Conservation (phyloP, 768 basidiomycete species). For the Mycena belliarum region DNA sequence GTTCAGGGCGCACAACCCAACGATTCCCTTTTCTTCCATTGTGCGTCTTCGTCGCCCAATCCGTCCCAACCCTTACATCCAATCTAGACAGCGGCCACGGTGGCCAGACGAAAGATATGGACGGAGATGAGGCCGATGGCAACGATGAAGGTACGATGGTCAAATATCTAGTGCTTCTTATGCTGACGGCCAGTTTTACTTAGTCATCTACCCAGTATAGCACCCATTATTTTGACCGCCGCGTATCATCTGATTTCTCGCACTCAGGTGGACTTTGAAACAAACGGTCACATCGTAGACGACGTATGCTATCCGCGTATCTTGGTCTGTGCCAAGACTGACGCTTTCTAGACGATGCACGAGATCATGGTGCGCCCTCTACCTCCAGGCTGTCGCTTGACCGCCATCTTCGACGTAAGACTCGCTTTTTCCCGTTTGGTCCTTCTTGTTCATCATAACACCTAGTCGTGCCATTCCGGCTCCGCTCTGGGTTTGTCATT, state of each 20-base stretch:
- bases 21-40: conserved; percentile 91
- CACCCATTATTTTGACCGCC: not conserved
- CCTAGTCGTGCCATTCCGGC: conserved; percentile 86
- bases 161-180: not conserved
- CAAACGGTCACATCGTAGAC: conserved; percentile 80
- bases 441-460: not conserved
- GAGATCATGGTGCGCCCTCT: conserved; percentile 77
- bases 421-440: not conserved
- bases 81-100: conserved; percentile 87
- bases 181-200: not conserved
- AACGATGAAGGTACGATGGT: conserved; percentile 66
- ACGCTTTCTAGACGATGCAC: conserved; percentile 60
- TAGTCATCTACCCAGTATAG: conserved; percentile 84
- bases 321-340: not conserved
- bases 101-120: conserved; percentile 80
- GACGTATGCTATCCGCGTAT: conserved; percentile 58
- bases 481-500: conserved; percentile 70
- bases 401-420: conserved; percentile 76
- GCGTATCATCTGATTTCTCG: not conserved
- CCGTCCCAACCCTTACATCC: not conserved
- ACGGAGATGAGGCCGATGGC: conserved; percentile 86
- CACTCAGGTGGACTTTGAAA: conserved; percentile 48
- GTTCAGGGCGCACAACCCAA: conserved; percentile 75
- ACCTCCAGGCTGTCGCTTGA: conserved; percentile 86
- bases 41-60: conserved; percentile 37